Conservation (phyloP, 768 basidiomycete genomes). For the Boletus coccyginus region DNA sequence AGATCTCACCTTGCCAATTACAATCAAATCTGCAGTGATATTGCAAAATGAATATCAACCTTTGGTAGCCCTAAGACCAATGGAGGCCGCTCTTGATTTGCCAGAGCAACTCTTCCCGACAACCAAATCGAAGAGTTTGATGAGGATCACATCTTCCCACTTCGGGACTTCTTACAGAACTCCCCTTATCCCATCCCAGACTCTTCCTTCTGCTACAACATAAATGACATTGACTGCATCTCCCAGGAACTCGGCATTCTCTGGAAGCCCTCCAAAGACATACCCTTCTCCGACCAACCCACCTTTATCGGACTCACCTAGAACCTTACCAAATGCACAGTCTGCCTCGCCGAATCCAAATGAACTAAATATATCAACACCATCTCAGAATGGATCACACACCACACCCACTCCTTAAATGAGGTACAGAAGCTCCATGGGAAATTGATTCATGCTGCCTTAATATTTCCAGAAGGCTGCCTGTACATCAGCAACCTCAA, state of each 20-base stretch:
- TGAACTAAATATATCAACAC: no score
- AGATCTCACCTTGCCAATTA: rapidly evolving
- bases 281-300: conserved; percentile 19
- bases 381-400: no score
- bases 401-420: no score
- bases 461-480: no score
- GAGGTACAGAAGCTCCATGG: no score
- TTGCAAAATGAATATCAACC: not conserved
- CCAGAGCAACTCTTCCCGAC: rapidly evolving
- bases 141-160: not conserved
- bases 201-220: conserved; percentile 12
- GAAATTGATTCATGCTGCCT: no score
- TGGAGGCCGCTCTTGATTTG: not conserved
- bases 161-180: not conserved
- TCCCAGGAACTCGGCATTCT: conserved; percentile 31
- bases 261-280: conserved; percentile 32
- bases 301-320: conserved; percentile 29
- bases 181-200: no score
- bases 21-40: rapidly evolving
- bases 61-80: not conserved
- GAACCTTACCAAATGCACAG: not conserved
- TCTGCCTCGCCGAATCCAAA: no score
- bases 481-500: no score
- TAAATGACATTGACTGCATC: conserved; percentile 35
- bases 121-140: not conserved